A percentile compares a stretch with the other conserved stretches of the same genome.
Conservation (phyloP, 2,329 filamentous ascomycete species). For the Sarocladium strictum region DNA sequence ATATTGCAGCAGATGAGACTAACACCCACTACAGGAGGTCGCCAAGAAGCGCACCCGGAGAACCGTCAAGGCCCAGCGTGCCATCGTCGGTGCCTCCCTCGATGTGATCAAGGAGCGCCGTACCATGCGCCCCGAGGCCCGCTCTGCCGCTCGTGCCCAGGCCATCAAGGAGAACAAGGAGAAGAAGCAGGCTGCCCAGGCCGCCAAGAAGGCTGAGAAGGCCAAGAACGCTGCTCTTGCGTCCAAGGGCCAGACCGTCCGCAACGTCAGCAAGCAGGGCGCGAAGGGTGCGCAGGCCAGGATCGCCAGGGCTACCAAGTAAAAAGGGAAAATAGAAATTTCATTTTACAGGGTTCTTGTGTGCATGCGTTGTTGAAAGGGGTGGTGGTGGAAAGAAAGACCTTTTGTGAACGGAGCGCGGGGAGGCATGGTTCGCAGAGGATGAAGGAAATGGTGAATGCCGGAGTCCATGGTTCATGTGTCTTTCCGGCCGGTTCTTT, state of each 20-base stretch:
- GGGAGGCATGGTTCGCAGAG: constrained; percentile 10
- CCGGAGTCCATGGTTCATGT: constrained; percentile 36
- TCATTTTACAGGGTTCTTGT: neutral
- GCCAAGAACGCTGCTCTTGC: constrained; percentile 77
- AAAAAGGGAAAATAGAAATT: constrained; percentile 16
- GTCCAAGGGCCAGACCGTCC: constrained; percentile 69
- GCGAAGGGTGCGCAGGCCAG: constrained; percentile 85
- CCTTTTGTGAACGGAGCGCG: constrained; percentile 11
- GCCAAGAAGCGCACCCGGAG: constrained; percentile 99
- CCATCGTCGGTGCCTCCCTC: constrained; percentile 97
- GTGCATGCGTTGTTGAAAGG: no score
- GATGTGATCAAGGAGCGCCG: constrained; percentile 99
- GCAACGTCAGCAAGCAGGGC: constrained; percentile 94
- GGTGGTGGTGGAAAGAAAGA: neutral
- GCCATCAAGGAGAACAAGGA: constrained; percentile 99
- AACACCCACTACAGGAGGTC: constrained; percentile 70
- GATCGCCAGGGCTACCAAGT: constrained; percentile 81
- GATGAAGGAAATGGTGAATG: constrained; percentile 11
- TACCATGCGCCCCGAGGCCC: constrained; percentile 88
- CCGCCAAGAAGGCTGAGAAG: constrained; percentile 98
- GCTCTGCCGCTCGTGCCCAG: constrained; percentile 77
- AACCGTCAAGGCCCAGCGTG: constrained; percentile 97
- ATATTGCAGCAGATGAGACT: constrained; percentile 22
- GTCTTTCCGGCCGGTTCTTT: constrained; percentile 37
- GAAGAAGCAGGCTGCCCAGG: constrained; percentile 85